A percentile compares a stretch with the other conserved stretches of the same genome.
Evolutionary conservation across 139 green algal species (phyloP).

Genomic region (Medakamo hakoo): DNA sequence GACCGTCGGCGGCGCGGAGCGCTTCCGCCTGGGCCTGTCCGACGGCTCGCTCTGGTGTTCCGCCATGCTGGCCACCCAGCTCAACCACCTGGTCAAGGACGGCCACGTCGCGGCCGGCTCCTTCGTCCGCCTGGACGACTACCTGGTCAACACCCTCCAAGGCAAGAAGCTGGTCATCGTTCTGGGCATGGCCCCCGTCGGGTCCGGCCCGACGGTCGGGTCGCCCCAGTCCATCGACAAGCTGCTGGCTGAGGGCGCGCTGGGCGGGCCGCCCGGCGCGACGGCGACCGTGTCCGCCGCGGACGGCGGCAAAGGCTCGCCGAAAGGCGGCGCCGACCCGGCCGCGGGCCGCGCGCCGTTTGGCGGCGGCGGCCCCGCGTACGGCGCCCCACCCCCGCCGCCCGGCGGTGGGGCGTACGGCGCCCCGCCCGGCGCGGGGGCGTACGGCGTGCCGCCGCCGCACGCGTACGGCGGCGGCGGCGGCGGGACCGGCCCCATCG

Average conservation of each 20-base stretch:
- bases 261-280: neutral
- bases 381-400: slow-evolving; percentile 4
- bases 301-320: neutral
- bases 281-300: neutral
- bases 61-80: slow-evolving; percentile 53
- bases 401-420: slow-evolving; percentile 5
- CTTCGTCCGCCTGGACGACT: slow-evolving; percentile 38
- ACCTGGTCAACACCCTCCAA: slow-evolving; percentile 38
- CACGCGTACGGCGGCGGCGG: neutral
- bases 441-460: neutral
- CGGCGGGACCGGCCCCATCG: slow-evolving; percentile 16
- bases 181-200: slow-evolving; percentile 17
- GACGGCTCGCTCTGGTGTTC: slow-evolving; percentile 27
- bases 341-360: neutral
- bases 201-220: neutral
- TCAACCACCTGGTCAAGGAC: slow-evolving; percentile 32
- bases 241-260: neutral
- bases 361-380: neutral
- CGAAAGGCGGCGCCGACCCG: neutral
- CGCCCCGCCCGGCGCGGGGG: slow-evolving; percentile 2
- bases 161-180: slow-evolving; percentile 49
- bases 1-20: slow-evolving; percentile 2
- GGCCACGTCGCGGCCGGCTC: slow-evolving; percentile 17
- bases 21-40: slow-evolving; percentile 32
- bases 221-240: neutral